Evolutionary conservation across 2,329 filamentous ascomycete genomes (phyloP).

Genomic region (Anthostomella pinea): DNA sequence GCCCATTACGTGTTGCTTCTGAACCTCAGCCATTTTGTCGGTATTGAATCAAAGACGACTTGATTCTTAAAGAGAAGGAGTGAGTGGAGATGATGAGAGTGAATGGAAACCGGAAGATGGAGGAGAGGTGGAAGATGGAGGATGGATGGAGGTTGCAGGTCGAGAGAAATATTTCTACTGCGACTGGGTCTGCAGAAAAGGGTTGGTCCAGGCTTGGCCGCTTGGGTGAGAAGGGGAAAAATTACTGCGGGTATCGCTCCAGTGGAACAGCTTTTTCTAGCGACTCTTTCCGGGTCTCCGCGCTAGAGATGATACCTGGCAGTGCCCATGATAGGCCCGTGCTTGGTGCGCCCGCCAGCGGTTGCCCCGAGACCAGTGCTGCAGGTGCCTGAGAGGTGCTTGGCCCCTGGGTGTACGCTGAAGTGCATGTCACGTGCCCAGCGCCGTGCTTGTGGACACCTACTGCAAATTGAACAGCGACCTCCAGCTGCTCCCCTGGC

Average conservation of each 20-base stretch:
- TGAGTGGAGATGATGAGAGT: slow-evolving; percentile 56
- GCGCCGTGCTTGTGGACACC: too few species aligned
- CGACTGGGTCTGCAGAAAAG: slow-evolving; percentile 40
- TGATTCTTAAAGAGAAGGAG: slow-evolving; percentile 45
- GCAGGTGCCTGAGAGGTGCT: slow-evolving; percentile 5
- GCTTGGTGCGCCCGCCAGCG: slow-evolving; percentile 15
- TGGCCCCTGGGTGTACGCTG: too few species aligned
- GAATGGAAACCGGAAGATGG: slow-evolving; percentile 16
- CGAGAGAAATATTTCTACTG: slow-evolving; percentile 42
- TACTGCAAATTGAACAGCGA: too few species aligned
- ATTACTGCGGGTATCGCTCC: slow-evolving; percentile 46
- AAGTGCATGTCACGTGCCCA: too few species aligned
- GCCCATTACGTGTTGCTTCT: slow-evolving; percentile 60
- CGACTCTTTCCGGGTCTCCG: slow-evolving; percentile 51
- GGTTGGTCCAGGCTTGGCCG: too few species aligned
- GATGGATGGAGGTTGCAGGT: slow-evolving; percentile 24
- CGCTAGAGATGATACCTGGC: slow-evolving; percentile 22
- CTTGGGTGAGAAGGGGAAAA: slow-evolving; percentile 44
- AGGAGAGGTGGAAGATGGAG: slow-evolving; percentile 9
- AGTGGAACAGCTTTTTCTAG: slow-evolving; percentile 47
- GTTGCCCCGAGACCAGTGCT: slow-evolving; percentile 22
- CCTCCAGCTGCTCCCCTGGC: too few species aligned
- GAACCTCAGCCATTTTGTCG: slow-evolving; percentile 53
- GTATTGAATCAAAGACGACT: slow-evolving; percentile 40
- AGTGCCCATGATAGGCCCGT: neutral